A percentile compares a stretch with the other conserved stretches of the same genome.
These are phyloP conservation scores for Neurospora crassa DNA, from an alignment of 2,329 filamentous ascomycete genomes.

Conservation along the genomic window DNA sequence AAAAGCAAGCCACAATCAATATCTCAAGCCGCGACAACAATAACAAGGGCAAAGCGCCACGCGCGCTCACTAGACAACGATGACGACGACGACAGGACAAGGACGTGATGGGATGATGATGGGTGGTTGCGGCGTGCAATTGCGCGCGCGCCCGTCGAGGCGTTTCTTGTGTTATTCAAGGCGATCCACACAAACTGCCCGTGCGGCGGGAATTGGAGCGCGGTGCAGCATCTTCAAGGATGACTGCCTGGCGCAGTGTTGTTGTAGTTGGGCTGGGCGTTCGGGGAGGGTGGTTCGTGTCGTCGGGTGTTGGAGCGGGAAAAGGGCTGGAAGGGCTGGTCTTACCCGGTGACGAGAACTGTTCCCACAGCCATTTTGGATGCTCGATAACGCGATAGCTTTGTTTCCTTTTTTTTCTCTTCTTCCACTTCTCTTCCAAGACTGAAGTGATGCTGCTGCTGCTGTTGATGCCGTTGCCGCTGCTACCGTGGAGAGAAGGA, in stretches of 20 bases:
- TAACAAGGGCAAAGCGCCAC: background rate
- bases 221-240: background rate
- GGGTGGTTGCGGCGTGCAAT: constrained; percentile 5
- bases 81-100: background rate
- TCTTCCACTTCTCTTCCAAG: no score
- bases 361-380: constrained; percentile 67
- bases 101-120: constrained; percentile 2
- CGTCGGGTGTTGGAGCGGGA: constrained; percentile 4
- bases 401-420: background rate
- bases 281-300: background rate
- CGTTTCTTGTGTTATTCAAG: background rate
- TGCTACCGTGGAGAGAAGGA: background rate
- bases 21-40: constrained; percentile 1
- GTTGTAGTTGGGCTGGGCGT: background rate
- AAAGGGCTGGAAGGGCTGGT: constrained; percentile 9
- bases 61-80: background rate
- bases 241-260: background rate
- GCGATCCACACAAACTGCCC: background rate
- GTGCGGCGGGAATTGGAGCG: constrained; percentile 6
- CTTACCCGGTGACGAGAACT: constrained; percentile 87
- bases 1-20: constrained; percentile 19
- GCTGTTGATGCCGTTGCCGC: background rate
- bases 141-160: constrained; percentile 3
- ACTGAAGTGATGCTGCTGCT: background rate
- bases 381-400: background rate